phyloP scores from a whole-genome alignment of 176 grass and related monocot genomes.

The Aegilops tauschii region DNA sequence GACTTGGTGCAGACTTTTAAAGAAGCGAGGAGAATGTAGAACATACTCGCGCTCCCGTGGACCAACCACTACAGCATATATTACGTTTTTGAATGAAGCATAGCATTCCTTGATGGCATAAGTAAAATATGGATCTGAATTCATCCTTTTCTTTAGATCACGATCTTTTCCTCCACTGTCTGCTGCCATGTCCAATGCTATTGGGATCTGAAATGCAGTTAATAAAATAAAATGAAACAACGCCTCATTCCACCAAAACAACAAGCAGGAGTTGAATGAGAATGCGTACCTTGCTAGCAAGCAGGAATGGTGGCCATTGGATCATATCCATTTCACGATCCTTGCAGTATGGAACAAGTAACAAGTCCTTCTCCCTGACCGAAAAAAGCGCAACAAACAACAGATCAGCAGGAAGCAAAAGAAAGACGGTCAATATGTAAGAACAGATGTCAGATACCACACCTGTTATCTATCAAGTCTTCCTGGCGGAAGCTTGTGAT shows the following conservation, averaged over 20 bases:
- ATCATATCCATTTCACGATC: slow-evolving; percentile 73
- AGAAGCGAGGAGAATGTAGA: slow-evolving; percentile 16
- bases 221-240: slow-evolving; percentile 22
- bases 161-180: slow-evolving; percentile 84
- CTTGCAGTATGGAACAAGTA: slow-evolving; percentile 92
- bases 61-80: slow-evolving; percentile 69
- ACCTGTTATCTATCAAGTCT: slow-evolving; percentile 86
- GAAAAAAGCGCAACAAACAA: neutral
- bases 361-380: slow-evolving; percentile 79
- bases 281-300: slow-evolving; percentile 85
- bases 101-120: slow-evolving; percentile 93
- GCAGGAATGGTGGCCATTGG: slow-evolving; percentile 96
- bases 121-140: slow-evolving; percentile 67
- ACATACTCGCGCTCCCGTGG: slow-evolving; percentile 53
- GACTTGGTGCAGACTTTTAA: neutral
- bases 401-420: slow-evolving; percentile 6
- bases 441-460: slow-evolving; percentile 9
- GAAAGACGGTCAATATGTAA: neutral
- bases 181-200: slow-evolving; percentile 94
- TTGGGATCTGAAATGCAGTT: slow-evolving; percentile 68
- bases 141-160: slow-evolving; percentile 81
- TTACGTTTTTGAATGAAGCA: slow-evolving; percentile 83
- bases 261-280: slow-evolving; percentile 16
- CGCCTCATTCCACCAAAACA: neutral
- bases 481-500: slow-evolving; percentile 92